These are phyloP conservation scores for Ceratobasidium theobromae DNA, from an alignment of 1,284 basidiomycete genomes.

Conservation along the genomic window DNA sequence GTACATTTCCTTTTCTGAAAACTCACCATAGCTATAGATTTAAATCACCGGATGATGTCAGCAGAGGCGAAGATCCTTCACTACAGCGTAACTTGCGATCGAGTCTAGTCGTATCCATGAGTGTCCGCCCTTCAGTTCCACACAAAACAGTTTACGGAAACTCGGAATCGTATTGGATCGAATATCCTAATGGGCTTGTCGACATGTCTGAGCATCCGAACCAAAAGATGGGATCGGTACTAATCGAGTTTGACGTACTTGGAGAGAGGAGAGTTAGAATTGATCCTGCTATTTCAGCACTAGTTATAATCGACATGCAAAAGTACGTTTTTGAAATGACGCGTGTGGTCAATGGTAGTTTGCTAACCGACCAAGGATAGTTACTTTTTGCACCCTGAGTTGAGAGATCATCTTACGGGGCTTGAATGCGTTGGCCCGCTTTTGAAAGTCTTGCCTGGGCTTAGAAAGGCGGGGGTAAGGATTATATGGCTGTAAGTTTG, in stretches of 20 bases:
- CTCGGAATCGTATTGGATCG: slow-evolving; percentile 58
- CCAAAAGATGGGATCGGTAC: slow-evolving; percentile 42
- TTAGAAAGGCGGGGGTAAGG: slow-evolving; percentile 57
- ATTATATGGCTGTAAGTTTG: slow-evolving; percentile 64
- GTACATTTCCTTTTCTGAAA: too few species aligned
- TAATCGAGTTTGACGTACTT: slow-evolving; percentile 58
- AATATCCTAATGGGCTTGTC: slow-evolving; percentile 63
- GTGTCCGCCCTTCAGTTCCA: slow-evolving; percentile 11
- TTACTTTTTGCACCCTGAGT: slow-evolving; percentile 65
- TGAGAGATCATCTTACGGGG: slow-evolving; percentile 58
- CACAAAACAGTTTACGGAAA: slow-evolving; percentile 9
- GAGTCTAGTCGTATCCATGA: too few species aligned
- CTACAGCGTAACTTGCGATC: too few species aligned
- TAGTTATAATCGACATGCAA: slow-evolving; percentile 71
- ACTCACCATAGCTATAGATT: too few species aligned
- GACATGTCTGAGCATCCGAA: slow-evolving; percentile 50
- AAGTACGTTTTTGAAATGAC: slow-evolving; percentile 52
- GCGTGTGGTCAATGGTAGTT: neutral
- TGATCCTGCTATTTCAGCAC: slow-evolving; percentile 53
- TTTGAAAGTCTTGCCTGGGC: slow-evolving; percentile 51
- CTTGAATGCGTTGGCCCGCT: slow-evolving; percentile 60
- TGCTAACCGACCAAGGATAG: slow-evolving; percentile 41
- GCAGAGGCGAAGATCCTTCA: too few species aligned
- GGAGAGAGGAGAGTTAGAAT: slow-evolving; percentile 55
- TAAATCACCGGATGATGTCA: too few species aligned